These are phyloP conservation scores for Stipa capillata DNA, from an alignment of 176 grass and related monocot genomes.

Conservation along the genomic window DNA sequence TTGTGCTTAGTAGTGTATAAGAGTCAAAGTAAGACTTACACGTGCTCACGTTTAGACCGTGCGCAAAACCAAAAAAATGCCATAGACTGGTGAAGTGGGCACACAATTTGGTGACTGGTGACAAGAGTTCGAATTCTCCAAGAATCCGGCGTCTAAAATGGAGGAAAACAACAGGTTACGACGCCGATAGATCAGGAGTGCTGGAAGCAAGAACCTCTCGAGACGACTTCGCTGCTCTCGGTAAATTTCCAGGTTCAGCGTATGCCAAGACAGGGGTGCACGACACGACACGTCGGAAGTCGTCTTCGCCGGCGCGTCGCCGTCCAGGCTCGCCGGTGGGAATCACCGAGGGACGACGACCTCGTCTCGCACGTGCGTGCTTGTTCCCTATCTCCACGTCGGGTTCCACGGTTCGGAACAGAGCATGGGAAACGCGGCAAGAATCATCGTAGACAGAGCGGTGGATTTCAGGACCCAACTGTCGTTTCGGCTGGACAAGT, in stretches of 20 bases:
- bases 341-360: slow-evolving; percentile 2
- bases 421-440: not conserved
- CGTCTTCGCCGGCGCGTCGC: not conserved
- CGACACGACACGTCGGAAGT: not conserved
- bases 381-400: not conserved
- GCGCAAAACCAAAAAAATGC: not conserved
- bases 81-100: too few species aligned
- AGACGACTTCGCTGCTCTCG: not conserved
- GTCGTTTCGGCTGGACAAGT: not conserved
- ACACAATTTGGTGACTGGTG: not conserved
- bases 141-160: not conserved
- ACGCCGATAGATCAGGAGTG: not conserved
- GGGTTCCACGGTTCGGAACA: not conserved
- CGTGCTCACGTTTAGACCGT: not conserved
- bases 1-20: too few species aligned
- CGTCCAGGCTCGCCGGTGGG: slow-evolving; percentile 12
- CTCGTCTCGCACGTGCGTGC: not conserved
- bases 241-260: not conserved
- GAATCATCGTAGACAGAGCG: not conserved
- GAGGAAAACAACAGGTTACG: not conserved
- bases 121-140: slow-evolving; percentile 7
- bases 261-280: not conserved
- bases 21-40: not conserved
- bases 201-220: not conserved
- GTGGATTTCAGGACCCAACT: not conserved